A percentile compares a stretch with the other conserved stretches of the same genome.
Evolutionary conservation across 306 rosid species (phyloP).

Genomic region (Prunus campanulata): DNA sequence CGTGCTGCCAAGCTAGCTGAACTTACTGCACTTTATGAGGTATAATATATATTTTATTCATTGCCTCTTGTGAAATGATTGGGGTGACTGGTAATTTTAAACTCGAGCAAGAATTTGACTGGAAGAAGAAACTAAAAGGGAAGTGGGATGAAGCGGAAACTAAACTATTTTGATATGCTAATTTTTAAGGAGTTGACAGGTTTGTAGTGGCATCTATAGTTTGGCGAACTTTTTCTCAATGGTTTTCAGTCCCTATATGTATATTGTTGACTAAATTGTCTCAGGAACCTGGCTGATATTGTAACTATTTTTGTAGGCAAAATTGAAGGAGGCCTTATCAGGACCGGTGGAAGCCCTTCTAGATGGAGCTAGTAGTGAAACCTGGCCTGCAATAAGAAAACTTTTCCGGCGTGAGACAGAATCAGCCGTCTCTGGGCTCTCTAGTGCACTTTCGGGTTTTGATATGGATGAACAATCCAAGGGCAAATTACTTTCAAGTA

Average conservation of each 20-base stretch:
- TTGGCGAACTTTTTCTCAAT: constrained; percentile 5
- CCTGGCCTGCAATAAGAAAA: constrained; percentile 84
- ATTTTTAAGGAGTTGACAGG: background rate
- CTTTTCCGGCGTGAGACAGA: constrained; percentile 74
- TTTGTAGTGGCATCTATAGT: background rate
- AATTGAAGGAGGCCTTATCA: constrained; percentile 70
- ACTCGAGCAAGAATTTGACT: background rate
- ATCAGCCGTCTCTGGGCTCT: constrained; percentile 64
- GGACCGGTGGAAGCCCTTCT: constrained; percentile 87
- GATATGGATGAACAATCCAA: constrained; percentile 67
- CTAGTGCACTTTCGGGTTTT: constrained; percentile 69
- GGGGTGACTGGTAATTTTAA: background rate
- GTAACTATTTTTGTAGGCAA: constrained; percentile 51
- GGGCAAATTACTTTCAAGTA: constrained; percentile 43
- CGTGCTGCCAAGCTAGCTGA: constrained; percentile 79
- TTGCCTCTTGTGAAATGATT: constrained; percentile 15
- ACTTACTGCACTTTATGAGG: constrained; percentile 68
- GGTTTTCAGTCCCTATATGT: constrained; percentile 13
- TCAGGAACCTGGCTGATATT: constrained; percentile 31
- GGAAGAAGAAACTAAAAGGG: background rate
- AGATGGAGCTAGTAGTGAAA: constrained; percentile 84
- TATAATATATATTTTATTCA: constrained; percentile 20
- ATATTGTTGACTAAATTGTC: constrained; percentile 12
- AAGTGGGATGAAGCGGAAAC: background rate
- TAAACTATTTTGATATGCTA: background rate